phyloP scores from a whole-genome alignment of 306 rosid species.

The Sicyos baderoa region DNA sequence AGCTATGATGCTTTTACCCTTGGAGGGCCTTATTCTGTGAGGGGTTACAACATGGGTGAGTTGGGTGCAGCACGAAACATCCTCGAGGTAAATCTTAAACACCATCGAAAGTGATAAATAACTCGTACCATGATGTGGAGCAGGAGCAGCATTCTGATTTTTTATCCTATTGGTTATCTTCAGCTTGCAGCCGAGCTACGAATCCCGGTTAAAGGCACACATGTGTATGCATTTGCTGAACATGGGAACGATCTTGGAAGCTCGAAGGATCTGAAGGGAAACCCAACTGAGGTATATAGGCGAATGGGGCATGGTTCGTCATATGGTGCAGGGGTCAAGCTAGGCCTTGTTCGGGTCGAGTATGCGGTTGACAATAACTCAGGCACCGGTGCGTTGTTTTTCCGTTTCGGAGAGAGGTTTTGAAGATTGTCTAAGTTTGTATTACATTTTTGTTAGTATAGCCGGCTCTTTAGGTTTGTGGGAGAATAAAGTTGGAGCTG shows the following conservation, averaged over 20 bases:
- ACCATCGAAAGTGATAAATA: neutral
- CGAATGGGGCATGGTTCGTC: conserved; percentile 86
- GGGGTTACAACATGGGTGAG: conserved; percentile 98
- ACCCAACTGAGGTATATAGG: conserved; percentile 89
- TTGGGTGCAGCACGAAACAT: conserved; percentile 87
- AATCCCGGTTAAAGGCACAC: conserved; percentile 71
- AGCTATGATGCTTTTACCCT: conserved; percentile 95
- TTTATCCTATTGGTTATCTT: neutral
- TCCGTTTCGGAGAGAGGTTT: conserved; percentile 95
- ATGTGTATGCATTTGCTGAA: conserved; percentile 77
- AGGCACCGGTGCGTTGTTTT: conserved; percentile 78
- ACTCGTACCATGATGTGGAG: neutral
- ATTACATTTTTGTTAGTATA: neutral
- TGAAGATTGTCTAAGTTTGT: conserved; percentile 17
- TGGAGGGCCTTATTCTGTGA: conserved; percentile 95
- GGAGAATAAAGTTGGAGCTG: neutral
- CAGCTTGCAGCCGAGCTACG: conserved; percentile 94
- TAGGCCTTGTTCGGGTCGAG: conserved; percentile 86
- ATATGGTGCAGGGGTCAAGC: conserved; percentile 74
- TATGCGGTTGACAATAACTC: conserved; percentile 92
- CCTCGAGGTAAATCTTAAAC: conserved; percentile 58
- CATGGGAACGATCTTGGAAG: conserved; percentile 93
- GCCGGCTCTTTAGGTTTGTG: conserved; percentile 18
- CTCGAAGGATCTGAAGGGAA: conserved; percentile 82
- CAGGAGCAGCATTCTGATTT: neutral